Base-by-base conservation (phyloP, 1,284 basidiomycete species). In the Austroboletus novae-zelandiae region DNA sequence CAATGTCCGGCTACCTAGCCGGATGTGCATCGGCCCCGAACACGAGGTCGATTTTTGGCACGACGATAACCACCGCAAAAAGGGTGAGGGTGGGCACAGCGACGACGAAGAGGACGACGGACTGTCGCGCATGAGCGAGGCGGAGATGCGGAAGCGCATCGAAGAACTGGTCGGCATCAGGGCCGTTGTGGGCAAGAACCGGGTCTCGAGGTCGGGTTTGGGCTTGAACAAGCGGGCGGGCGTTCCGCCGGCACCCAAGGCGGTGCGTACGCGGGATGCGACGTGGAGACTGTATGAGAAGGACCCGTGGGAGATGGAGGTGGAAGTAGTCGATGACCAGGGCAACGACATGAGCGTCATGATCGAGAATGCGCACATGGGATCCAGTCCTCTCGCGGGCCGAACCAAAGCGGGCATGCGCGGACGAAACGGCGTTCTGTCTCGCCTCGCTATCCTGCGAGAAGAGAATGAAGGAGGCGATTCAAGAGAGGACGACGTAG, bases 131-230 rank as follows among this genome's bases (percentile, higher is more conserved):
- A 62, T 68, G 64, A 61, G 71, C 13, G 73, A 74, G 40, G 59
- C 58, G 5, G 68, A 68, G 50, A 76, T 83, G 54, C 73, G 75
- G 40, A 64, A 68, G 48, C 68, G 69, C 6, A 74, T 83, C 54
- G 80, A 81, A 57, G 61, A 73, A 32, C 52, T 81, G 45, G 79
- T 83, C 36, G 80, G 81, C 0, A 69, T 82, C n/a, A 67, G 73
- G 4, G 48, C 55, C 5, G 44, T 61, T 15, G 54, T 53, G 37
- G 60, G 64, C 39, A 67, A 60, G 52, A 62, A 56, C 40, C 63
- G 57, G n/a, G 48, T 54, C 18, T 45, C 60, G 2, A 53, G 40
- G 27, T 43, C 25, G 4, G 53, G 52, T 2, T 43, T 66, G 42
- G 60, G 58, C n/a, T 40, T 61, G 34, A 20, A 31, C 23, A 5